Evolutionary conservation across 106 monocot genomes (phyloP).

Genomic region (Phalaenopsis aphrodite): DNA sequence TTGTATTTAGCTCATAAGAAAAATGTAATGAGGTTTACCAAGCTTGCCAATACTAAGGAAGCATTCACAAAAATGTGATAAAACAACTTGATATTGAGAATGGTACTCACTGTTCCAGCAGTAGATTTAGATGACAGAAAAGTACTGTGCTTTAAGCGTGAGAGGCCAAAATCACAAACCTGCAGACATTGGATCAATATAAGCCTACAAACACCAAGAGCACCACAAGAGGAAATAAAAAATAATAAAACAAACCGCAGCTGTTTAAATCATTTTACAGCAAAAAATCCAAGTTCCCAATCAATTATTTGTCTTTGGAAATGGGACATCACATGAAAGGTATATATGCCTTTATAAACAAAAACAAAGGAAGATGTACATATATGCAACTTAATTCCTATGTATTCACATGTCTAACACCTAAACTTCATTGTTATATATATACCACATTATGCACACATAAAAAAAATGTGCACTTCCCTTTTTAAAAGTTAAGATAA

Average conservation of each 20-base stretch:
- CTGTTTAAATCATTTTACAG: too few species aligned
- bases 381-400: too few species aligned
- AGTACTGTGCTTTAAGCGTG: slow-evolving; percentile 94
- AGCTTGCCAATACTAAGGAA: background rate
- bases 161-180: slow-evolving; percentile 99
- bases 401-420: too few species aligned
- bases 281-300: too few species aligned
- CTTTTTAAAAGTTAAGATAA: too few species aligned
- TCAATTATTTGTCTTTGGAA: too few species aligned
- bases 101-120: slow-evolving; percentile 78
- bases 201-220: background rate
- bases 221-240: background rate
- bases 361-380: too few species aligned
- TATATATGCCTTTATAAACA: too few species aligned
- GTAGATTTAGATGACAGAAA: slow-evolving; percentile 93
- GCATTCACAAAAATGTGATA: background rate
- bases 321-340: too few species aligned
- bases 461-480: too few species aligned
- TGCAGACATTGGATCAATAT: slow-evolving; percentile 18
- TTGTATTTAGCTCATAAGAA: background rate
- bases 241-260: background rate
- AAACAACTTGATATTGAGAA: background rate
- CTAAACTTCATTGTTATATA: too few species aligned
- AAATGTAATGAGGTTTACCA: background rate
- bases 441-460: too few species aligned